Conservation (phyloP, 2,329 filamentous ascomycete genomes). For the Fusarium nanum region DNA sequence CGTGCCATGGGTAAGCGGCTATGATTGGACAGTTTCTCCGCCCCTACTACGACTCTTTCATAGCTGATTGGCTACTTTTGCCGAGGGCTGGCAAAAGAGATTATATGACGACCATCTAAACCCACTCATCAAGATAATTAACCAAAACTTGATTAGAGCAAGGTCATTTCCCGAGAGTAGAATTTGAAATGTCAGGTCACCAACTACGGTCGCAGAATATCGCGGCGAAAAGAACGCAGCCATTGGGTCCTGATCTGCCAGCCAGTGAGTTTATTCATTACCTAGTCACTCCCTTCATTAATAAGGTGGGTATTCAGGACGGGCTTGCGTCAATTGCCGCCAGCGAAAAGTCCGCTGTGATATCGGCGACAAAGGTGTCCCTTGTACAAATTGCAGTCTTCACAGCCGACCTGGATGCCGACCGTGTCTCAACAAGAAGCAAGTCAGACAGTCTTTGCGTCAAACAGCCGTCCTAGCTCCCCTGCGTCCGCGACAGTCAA, state of each 20-base stretch:
- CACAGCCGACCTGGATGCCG: neutral
- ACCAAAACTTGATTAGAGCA: accelerated
- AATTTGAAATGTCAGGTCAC: neutral
- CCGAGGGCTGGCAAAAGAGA: neutral
- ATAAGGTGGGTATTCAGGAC: neutral
- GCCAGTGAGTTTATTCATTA: neutral
- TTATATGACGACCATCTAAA: neutral
- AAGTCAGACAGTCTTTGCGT: neutral
- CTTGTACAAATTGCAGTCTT: constrained; percentile 8
- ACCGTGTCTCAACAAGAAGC: neutral
- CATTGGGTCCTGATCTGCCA: too few species aligned
- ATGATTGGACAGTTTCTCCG: neutral
- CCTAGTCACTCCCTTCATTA: accelerated
- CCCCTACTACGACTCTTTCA: too few species aligned
- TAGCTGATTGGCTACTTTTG: neutral
- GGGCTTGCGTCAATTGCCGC: constrained; percentile 8
- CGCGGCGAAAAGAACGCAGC: neutral
- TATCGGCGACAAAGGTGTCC: neutral
- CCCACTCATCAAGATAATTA: neutral
- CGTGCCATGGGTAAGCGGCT: accelerated
- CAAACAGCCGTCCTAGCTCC: neutral
- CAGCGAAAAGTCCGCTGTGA: constrained; percentile 12
- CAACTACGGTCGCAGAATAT: neutral
- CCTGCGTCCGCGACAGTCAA: neutral
- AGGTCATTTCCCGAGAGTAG: accelerated